Conservation (phyloP, 176 grass and related monocot species). For the Canna indica region DNA sequence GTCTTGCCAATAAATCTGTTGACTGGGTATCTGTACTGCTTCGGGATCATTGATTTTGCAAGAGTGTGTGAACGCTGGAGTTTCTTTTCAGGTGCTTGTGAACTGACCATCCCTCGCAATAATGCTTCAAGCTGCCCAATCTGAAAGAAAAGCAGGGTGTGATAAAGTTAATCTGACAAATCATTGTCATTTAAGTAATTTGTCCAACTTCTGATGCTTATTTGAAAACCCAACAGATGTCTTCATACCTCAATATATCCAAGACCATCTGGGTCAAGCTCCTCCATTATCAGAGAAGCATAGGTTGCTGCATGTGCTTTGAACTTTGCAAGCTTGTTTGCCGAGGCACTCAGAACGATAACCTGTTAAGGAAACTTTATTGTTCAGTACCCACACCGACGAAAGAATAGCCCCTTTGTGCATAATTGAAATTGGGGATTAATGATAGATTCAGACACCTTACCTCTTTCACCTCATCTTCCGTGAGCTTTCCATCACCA, state of each 20-base stretch:
- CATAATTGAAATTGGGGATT: background rate
- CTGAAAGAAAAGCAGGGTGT: conserved; percentile 18
- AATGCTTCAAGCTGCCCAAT: conserved; percentile 96
- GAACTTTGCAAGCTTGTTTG: conserved; percentile 81
- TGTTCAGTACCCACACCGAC: background rate
- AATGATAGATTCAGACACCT: background rate
- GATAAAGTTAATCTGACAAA: background rate
- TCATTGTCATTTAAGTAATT: background rate
- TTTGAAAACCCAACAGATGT: background rate
- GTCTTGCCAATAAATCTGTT: conserved; percentile 47
- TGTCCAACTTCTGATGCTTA: background rate
- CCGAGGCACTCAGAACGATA: conserved; percentile 87
- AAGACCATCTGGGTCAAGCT: conserved; percentile 84
- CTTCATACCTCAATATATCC: conserved; percentile 82
- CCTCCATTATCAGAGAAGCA: conserved; percentile 92
- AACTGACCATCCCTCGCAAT: conserved; percentile 80
- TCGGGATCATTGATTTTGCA: conserved; percentile 90
- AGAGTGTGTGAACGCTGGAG: conserved; percentile 55
- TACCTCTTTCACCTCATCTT: conserved; percentile 97
- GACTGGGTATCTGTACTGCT: conserved; percentile 60
- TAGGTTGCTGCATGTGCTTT: conserved; percentile 84
- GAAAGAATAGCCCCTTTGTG: background rate
- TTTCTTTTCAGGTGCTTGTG: conserved; percentile 56
- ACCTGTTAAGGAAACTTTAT: conserved; percentile 29
- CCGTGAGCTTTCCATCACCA: conserved; percentile 94